A percentile compares a stretch with the other conserved stretches of the same genome.
Conservation (phyloP, 148 eudicot genomes). For the Persicaria tinctoria region DNA sequence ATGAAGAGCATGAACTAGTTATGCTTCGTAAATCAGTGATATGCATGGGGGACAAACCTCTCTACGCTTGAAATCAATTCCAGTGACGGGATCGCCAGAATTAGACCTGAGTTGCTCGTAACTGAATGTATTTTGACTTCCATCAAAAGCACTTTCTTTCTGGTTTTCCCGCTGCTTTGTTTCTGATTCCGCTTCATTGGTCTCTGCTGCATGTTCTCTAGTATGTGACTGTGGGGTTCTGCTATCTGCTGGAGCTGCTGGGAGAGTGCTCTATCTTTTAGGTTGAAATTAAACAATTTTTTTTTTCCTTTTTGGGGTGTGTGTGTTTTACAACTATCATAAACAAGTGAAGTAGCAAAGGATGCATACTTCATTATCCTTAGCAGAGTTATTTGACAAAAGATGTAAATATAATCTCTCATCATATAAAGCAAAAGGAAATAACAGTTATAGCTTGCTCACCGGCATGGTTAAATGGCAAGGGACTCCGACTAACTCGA, state of each 20-base stretch:
- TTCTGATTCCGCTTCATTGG: constrained; percentile 38
- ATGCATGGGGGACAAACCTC: constrained; percentile 47
- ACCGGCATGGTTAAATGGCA: constrained; percentile 53
- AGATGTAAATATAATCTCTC: neutral
- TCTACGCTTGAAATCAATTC: constrained; percentile 90
- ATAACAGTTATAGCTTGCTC: constrained; percentile 14
- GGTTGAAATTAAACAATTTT: neutral
- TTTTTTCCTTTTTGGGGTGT: neutral
- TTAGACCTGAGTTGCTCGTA: constrained; percentile 72
- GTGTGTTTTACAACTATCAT: neutral
- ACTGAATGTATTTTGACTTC: constrained; percentile 49
- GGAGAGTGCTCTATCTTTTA: neutral
- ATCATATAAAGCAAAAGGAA: neutral
- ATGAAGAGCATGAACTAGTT: neutral
- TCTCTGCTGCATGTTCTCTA: constrained; percentile 27
- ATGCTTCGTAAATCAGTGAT: neutral
- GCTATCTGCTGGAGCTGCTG: constrained; percentile 33
- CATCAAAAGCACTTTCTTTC: constrained; percentile 42
- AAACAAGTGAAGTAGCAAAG: neutral
- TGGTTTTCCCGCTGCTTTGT: constrained; percentile 37
- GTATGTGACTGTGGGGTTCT: constrained; percentile 31
- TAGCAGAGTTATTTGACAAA: too few species aligned
- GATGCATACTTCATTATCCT: neutral
- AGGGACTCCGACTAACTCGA: constrained; percentile 45
- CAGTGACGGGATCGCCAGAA: constrained; percentile 80